Conservation (phyloP, 441 rosid species). For the Viola pubescens region DNA sequence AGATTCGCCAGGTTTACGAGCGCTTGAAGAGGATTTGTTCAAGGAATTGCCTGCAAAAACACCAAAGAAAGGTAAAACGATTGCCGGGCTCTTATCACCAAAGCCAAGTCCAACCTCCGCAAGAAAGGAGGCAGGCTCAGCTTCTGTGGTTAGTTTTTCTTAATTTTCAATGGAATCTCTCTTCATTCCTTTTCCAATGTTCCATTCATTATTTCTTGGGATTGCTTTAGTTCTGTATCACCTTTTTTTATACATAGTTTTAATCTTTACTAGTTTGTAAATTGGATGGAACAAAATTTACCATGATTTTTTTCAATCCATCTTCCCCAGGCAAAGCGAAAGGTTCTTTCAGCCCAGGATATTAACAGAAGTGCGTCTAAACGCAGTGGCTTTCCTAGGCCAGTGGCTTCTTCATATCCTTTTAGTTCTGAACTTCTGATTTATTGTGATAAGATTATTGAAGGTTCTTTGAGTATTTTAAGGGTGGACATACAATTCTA, state of each 20-base stretch:
- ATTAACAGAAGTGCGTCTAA: slow-evolving; percentile 56
- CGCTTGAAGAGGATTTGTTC: slow-evolving; percentile 40
- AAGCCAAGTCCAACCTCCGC: slow-evolving; percentile 31
- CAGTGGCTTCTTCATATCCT: slow-evolving; percentile 83
- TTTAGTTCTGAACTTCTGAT: slow-evolving; percentile 11
- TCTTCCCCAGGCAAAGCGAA: slow-evolving; percentile 49
- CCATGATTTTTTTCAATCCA: slow-evolving; percentile 17
- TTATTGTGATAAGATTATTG: not conserved
- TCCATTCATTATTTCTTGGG: not conserved
- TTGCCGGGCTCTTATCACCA: slow-evolving; percentile 18
- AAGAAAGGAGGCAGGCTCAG: slow-evolving; percentile 22
- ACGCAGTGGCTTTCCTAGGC: slow-evolving; percentile 55
- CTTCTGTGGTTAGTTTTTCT: slow-evolving; percentile 46
- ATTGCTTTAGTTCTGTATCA: not conserved
- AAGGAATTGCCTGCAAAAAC: slow-evolving; percentile 39
- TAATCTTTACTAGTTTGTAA: not conserved
- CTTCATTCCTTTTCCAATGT: not conserved
- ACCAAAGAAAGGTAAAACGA: slow-evolving; percentile 27
- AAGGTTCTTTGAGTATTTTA: slow-evolving; percentile 9
- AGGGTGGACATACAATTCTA: slow-evolving; percentile 3
- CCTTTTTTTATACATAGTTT: not conserved
- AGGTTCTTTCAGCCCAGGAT: slow-evolving; percentile 42
- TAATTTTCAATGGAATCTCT: not conserved
- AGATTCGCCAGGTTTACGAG: slow-evolving; percentile 34
- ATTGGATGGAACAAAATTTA: slow-evolving; percentile 6